These are phyloP conservation scores for Coemansia sp. DNA, from an alignment of 192 early-diverging fungal species.

Conservation along the genomic window DNA sequence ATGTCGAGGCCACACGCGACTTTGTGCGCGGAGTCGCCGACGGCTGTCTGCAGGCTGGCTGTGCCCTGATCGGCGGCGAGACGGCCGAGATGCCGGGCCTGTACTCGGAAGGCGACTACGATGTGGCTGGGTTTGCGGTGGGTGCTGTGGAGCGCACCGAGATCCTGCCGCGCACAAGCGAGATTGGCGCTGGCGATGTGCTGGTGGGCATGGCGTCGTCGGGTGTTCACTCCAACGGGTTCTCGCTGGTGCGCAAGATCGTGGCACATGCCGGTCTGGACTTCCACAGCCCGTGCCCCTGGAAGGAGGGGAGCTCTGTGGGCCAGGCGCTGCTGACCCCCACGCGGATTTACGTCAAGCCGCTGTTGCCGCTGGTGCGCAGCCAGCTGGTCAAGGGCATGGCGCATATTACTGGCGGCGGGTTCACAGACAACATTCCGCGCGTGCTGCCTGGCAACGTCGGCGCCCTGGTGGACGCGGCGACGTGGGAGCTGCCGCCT, in stretches of 20 bases:
- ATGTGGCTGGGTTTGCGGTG: conserved; percentile 95
- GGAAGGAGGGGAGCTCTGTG: conserved; percentile 46
- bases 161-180: conserved; percentile 78
- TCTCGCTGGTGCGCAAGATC: conserved; percentile 92
- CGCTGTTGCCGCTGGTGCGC: conserved; percentile 78
- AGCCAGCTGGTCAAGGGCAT: conserved; percentile 82
- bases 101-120: conserved; percentile 81
- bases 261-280: conserved; percentile 70
- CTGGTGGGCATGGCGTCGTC: conserved; percentile 92
- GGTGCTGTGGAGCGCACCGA: conserved; percentile 90
- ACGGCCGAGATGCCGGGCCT: conserved; percentile 99
- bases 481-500: conserved; percentile 74
- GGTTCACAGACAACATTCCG: conserved; percentile 97
- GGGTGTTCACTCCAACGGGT: conserved; percentile 99
- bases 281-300: conserved; percentile 76
- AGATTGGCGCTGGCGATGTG: conserved; percentile 76
- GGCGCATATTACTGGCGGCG: conserved; percentile 98
- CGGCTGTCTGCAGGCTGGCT: conserved; percentile 87
- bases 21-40: conserved; percentile 91
- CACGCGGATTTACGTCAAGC: conserved; percentile 94
- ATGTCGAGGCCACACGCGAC: conserved; percentile 84
- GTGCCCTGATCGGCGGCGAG: conserved; percentile 97
- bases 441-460: conserved; percentile 83
- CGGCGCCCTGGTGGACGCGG: conserved; percentile 80
- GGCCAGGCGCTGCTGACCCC: conserved; percentile 88